A percentile compares a stretch with the other conserved stretches of the same genome.
These are phyloP conservation scores for Penicillium macrosclerotiorum DNA, from an alignment of 495 filamentous ascomycete genomes.

Conservation along the genomic window DNA sequence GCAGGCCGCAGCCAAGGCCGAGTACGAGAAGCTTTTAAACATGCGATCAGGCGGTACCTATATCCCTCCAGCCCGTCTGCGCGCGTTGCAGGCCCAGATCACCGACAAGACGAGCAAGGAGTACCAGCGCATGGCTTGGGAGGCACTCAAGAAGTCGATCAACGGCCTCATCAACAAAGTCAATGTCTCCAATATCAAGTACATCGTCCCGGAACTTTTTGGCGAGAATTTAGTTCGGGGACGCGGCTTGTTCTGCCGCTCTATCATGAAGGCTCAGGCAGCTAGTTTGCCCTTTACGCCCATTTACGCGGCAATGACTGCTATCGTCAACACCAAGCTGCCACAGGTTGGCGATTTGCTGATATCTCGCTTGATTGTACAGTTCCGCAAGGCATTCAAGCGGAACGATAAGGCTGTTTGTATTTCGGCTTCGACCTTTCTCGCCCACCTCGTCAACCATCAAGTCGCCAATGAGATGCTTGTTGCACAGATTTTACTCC, in stretches of 20 bases:
- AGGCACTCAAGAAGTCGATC: constrained; percentile 97
- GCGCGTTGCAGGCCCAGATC: constrained; percentile 91
- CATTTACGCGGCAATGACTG: constrained; percentile 90
- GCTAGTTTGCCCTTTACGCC: constrained; percentile 95
- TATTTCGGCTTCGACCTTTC: constrained; percentile 84
- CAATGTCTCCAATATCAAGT: constrained; percentile 95
- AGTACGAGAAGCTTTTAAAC: constrained; percentile 85
- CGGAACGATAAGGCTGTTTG: constrained; percentile 96
- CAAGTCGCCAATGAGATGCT: constrained; percentile 94
- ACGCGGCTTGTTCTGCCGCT: constrained; percentile 87
- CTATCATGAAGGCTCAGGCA: constrained; percentile 96
- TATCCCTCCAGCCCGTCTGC: constrained; percentile 86
- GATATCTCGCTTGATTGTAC: constrained; percentile 78
- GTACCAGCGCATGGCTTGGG: constrained; percentile 99
- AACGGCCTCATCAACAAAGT: constrained; percentile 99
- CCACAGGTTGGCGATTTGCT: constrained; percentile 91
- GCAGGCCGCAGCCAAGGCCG: constrained; percentile 75
- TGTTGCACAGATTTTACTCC: constrained; percentile 82
- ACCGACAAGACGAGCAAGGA: constrained; percentile 95
- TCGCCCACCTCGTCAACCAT: constrained; percentile 92
- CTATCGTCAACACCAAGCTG: constrained; percentile 96
- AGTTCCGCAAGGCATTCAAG: constrained; percentile 94
- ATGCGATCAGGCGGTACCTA: constrained; percentile 94
- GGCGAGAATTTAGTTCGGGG: constrained; percentile 90
- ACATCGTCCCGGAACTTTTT: constrained; percentile 93